Percentiles rank a stretch among this genome's conserved stretches.
These are phyloP conservation scores for Aspergillus mulundensis DNA, from an alignment of 495 filamentous ascomycete genomes.

Conservation along the genomic window DNA sequence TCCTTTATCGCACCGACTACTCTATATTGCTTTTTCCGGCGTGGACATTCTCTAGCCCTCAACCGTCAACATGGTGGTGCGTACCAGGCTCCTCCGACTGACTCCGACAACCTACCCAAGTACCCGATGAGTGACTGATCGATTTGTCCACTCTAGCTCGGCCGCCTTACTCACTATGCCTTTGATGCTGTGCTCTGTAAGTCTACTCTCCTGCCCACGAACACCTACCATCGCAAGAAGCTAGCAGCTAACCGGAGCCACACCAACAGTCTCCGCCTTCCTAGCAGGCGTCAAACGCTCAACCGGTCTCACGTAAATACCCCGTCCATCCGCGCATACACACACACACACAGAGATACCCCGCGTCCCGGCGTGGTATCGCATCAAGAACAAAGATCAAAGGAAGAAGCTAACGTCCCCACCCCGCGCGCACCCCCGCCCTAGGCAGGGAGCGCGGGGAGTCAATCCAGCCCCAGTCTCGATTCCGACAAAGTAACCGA, in stretches of 20 bases:
- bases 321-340: constrained; percentile 4
- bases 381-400: constrained; percentile 1
- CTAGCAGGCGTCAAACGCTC: constrained; percentile 95
- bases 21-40: constrained; percentile 9
- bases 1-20: not conserved
- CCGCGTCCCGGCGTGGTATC: not conserved
- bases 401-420: constrained; percentile 33
- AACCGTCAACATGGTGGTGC: constrained; percentile 3
- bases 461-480: constrained; percentile 67
- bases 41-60: not conserved
- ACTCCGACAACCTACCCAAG: not conserved
- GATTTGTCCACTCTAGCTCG: constrained; percentile 59
- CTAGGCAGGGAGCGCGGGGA: constrained; percentile 27
- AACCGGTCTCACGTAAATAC: constrained; percentile 91
- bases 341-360: not conserved
- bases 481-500: constrained; percentile 81
- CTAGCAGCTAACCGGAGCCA: constrained; percentile 20
- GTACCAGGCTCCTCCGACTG: not conserved
- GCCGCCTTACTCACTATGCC: constrained; percentile 87
- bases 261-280: constrained; percentile 75
- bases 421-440: constrained; percentile 35
- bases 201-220: constrained; percentile 28
- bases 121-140: constrained; percentile 7
- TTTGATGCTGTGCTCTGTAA: constrained; percentile 91
- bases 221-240: too few species aligned